Evolutionary conservation across 148 eudicot genomes (phyloP), one percentile per base, ranked within the genome.

Genomic region (Beta vulgaris): DNA sequence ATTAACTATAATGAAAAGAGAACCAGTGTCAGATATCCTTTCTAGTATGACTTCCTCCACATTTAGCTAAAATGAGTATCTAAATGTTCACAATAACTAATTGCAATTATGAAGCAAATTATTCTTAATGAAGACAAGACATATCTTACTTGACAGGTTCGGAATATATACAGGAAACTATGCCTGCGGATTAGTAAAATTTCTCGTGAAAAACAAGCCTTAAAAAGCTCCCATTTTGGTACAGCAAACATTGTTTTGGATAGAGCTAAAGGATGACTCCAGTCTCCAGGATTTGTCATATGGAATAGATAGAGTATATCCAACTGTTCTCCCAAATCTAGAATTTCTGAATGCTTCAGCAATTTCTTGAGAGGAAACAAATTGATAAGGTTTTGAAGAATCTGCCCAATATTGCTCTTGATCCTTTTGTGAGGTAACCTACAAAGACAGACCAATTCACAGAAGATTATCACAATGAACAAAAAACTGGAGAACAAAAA

Each of bases 391-490:
- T 79, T 70, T 86, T 32, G 92, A 86, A 81, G 85, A 29, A 78
- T 91, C 87, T 36, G 89, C 97, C 98, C 98, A 90, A 77, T 93
- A 93, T 77, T 93, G 98, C 70, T 66, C 92, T 74, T 93, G 98
- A 74, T 93, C 98, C 81, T 91, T 93, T 83, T 58, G 85, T 32
- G 98, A 93, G 40, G 98, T 93, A 26, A 93, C 98, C 98, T 93
- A 76, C 13, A 82, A 68, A 42, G 54, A 64, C 23, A 36, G 28
- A 34, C 54, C n/a, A 44, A 32, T 34, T 53, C 60, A 75, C 28
- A 36, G 65, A 31, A 34, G 67, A 42, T 42, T 64, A 66, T 71
- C 16, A 15, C 19, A 35, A 37, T 36, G 48, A 65, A 34, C 42
- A 62, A 51, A 16, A 35, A 21, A 54, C 7, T 7, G 21, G 43